Percentiles rank a stretch among this genome's conserved stretches.
Conservation (phyloP, 2,329 filamentous ascomycete genomes). For the Phialophora verrucosa region DNA sequence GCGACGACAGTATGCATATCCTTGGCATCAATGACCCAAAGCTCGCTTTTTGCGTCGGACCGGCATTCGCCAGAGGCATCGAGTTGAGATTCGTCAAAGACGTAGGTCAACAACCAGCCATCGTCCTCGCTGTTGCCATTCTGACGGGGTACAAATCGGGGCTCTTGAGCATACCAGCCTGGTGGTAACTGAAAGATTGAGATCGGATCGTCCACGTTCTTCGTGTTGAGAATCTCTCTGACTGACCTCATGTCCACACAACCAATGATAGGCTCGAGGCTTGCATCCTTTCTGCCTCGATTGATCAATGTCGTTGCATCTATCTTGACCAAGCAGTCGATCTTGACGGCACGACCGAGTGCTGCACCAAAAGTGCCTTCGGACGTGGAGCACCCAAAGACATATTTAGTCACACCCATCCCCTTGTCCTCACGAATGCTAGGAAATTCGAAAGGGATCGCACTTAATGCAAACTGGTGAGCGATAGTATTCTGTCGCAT, state of each 20-base stretch:
- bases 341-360: constrained; percentile 69
- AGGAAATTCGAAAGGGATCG: constrained; percentile 72
- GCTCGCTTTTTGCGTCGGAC: constrained; percentile 59
- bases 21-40: constrained; percentile 71
- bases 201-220: constrained; percentile 61
- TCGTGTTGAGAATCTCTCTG: constrained; percentile 56
- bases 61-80: constrained; percentile 56
- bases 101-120: constrained; percentile 71
- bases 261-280: constrained; percentile 58
- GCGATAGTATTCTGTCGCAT: constrained; percentile 50
- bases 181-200: constrained; percentile 66
- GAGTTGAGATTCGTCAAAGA: constrained; percentile 71
- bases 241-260: constrained; percentile 66
- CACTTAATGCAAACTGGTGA: constrained; percentile 68
- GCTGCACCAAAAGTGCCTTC: constrained; percentile 64
- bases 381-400: constrained; percentile 71
- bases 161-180: constrained; percentile 70
- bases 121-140: constrained; percentile 62
- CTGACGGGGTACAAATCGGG: constrained; percentile 64
- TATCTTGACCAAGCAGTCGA: constrained; percentile 69
- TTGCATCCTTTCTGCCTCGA: constrained; percentile 55
- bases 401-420: constrained; percentile 64
- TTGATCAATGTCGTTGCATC: constrained; percentile 61
- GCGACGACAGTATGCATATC: constrained; percentile 67
- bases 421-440: constrained; percentile 60